These are phyloP conservation scores for Rubroboletus pulcherrimus DNA, from an alignment of 768 basidiomycete species.

Conservation along the genomic window DNA sequence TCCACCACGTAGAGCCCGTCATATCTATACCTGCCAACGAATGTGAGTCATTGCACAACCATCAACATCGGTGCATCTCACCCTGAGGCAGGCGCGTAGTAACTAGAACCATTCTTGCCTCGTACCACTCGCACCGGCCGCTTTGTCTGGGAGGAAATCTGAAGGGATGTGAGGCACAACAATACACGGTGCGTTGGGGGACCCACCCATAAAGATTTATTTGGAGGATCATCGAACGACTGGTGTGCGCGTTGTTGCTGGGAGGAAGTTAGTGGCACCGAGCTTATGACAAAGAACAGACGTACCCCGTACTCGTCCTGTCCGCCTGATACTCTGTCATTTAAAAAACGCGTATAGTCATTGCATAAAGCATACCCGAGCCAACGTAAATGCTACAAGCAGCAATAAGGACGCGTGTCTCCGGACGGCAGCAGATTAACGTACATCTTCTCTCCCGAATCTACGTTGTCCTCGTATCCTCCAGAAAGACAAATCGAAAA, in stretches of 20 bases:
- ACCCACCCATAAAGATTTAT: conserved; percentile 21
- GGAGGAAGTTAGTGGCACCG: not conserved
- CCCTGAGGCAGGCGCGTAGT: conserved; percentile 24
- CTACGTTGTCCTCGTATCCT: conserved; percentile 42
- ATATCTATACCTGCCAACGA: conserved; percentile 26
- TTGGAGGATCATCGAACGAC: conserved; percentile 18
- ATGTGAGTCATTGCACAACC: not conserved
- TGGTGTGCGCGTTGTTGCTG: conserved; percentile 25
- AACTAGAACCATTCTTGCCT: conserved; percentile 19
- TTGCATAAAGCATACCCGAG: conserved; percentile 16
- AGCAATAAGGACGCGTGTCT: not conserved
- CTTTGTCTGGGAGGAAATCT: conserved; percentile 30
- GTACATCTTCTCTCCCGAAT: conserved; percentile 37
- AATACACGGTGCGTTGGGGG: not conserved
- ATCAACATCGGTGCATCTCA: conserved; percentile 2
- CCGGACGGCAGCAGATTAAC: conserved; percentile 5
- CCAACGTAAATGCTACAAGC: conserved; percentile 34
- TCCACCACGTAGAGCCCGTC: conserved; percentile 32
- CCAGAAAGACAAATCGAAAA: conserved; percentile 41
- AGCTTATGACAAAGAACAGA: not conserved
- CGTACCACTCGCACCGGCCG: conserved; percentile 38
- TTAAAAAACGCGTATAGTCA: not conserved
- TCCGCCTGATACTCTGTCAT: conserved; percentile 16
- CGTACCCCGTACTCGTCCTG: conserved; percentile 19
- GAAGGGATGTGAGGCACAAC: not conserved